Percentiles rank a stretch among this genome's conserved stretches.
These are phyloP conservation scores for Blastomyces silverae DNA, from an alignment of 2,329 filamentous ascomycete species.

Conservation along the genomic window DNA sequence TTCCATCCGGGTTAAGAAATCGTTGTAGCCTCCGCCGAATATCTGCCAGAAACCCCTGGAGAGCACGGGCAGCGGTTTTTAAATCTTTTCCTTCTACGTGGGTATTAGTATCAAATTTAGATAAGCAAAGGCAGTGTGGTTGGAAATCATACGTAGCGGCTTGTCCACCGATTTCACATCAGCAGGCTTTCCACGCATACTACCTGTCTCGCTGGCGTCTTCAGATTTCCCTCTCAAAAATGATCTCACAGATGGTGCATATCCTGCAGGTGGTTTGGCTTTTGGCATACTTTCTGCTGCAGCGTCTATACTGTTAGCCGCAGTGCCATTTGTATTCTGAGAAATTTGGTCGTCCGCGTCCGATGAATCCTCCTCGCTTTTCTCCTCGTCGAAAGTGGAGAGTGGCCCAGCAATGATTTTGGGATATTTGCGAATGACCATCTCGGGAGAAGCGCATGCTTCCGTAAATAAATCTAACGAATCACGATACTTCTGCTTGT, in stretches of 20 bases:
- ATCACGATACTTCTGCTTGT: conserved; percentile 71
- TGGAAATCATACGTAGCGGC: conserved; percentile 25
- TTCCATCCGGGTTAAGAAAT: conserved; percentile 54
- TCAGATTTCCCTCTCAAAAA: conserved; percentile 34
- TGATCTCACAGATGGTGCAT: conserved; percentile 37
- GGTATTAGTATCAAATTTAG: conserved; percentile 17
- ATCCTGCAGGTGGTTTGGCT: conserved; percentile 25
- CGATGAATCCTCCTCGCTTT: conserved; percentile 32
- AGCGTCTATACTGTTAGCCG: conserved; percentile 25
- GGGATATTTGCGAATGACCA: conserved; percentile 80
- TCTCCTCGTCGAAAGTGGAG: conserved; percentile 52
- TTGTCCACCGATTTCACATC: conserved; percentile 30
- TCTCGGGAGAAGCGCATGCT: conserved; percentile 80
- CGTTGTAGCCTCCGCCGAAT: conserved; percentile 62
- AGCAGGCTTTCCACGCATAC: conserved; percentile 31
- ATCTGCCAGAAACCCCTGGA: conserved; percentile 83
- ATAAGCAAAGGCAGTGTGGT: background rate
- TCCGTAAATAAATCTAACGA: conserved; percentile 88
- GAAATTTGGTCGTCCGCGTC: conserved; percentile 22
- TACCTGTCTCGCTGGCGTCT: conserved; percentile 37
- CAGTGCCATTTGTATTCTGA: conserved; percentile 28
- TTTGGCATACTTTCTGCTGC: conserved; percentile 26
- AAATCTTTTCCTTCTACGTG: conserved; percentile 74
- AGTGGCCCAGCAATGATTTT: conserved; percentile 74
- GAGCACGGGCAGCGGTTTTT: conserved; percentile 68